Evolutionary conservation across 805 yeast genomes (phyloP).

Genomic region (Cyberlindnera maclurae): DNA sequence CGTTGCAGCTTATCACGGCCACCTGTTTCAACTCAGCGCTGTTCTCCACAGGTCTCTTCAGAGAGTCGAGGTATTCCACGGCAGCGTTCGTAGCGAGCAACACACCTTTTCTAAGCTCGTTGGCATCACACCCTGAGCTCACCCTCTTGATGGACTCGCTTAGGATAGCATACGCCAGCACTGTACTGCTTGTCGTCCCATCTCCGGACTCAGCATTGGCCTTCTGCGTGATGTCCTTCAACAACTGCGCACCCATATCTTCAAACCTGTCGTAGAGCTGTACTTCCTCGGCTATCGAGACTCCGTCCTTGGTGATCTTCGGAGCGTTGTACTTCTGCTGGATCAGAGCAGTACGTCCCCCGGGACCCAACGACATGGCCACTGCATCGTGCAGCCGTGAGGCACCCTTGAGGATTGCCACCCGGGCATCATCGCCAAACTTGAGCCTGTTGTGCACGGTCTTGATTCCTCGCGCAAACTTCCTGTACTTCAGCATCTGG

Average conservation of each 20-base stretch:
- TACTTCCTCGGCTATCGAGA: slow-evolving; percentile 87
- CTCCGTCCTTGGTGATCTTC: slow-evolving; percentile 98
- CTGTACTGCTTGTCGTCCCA: slow-evolving; percentile 97
- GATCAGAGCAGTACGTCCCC: slow-evolving; percentile 93
- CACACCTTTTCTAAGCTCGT: slow-evolving; percentile 95
- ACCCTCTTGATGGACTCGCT: slow-evolving; percentile 94
- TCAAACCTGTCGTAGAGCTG: slow-evolving; percentile 84
- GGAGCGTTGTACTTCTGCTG: slow-evolving; percentile 97
- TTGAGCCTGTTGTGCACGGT: slow-evolving; percentile 78
- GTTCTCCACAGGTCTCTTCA: slow-evolving; percentile 91
- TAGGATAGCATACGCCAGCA: slow-evolving; percentile 90
- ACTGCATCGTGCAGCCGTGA: slow-evolving; percentile 94
- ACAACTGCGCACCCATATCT: slow-evolving; percentile 90
- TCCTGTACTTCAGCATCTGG: slow-evolving; percentile 4
- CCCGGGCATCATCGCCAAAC: slow-evolving; percentile 97
- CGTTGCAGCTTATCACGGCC: slow-evolving; percentile 96
- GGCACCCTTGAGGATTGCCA: slow-evolving; percentile 89
- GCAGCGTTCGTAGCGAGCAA: slow-evolving; percentile 96
- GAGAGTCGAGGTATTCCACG: slow-evolving; percentile 69
- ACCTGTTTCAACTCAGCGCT: slow-evolving; percentile 96
- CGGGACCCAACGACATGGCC: slow-evolving; percentile 93
- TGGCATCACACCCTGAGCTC: slow-evolving; percentile 98
- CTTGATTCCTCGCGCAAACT: slow-evolving; percentile 15
- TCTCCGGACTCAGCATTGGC: slow-evolving; percentile 98
- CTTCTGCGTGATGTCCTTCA: slow-evolving; percentile 95